Evolutionary conservation across 805 yeast genomes (phyloP).

Genomic region (Candida sithepensis): DNA sequence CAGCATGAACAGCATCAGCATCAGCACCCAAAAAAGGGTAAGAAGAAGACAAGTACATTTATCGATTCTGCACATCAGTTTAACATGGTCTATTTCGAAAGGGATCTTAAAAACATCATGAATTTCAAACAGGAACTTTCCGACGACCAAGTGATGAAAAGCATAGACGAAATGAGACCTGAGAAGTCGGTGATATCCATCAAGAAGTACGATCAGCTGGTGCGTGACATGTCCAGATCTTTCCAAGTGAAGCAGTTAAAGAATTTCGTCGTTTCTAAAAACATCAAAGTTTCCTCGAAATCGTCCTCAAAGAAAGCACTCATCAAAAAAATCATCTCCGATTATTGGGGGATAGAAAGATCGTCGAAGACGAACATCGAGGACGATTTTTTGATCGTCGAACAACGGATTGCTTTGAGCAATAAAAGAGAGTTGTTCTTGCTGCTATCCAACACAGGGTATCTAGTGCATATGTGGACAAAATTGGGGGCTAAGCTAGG

Average conservation of each 20-base stretch:
- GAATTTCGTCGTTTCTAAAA: constrained; percentile 14
- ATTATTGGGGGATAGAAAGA: constrained; percentile 25
- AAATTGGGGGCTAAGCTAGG: constrained; percentile 33
- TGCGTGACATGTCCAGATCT: constrained; percentile 15
- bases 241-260: constrained; percentile 23
- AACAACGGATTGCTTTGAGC: constrained; percentile 24
- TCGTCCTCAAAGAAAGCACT: constrained; percentile 18
- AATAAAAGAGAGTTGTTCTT: constrained; percentile 30
- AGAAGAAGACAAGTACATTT: background rate
- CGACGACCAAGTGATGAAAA: constrained; percentile 20
- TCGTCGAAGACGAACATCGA: constrained; percentile 9
- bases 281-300: constrained; percentile 6
- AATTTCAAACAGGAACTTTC: constrained; percentile 25
- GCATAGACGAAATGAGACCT: constrained; percentile 30
- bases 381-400: constrained; percentile 17
- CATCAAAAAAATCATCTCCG: constrained; percentile 19
- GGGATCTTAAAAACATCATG: constrained; percentile 27
- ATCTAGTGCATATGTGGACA: constrained; percentile 32
- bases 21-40: background rate
- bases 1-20: no score
- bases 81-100: constrained; percentile 25
- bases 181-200: constrained; percentile 15
- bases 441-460: constrained; percentile 30
- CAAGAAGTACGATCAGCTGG: constrained; percentile 19
- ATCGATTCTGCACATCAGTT: constrained; percentile 7